Evolutionary conservation across 352 stramenopile genomes (phyloP), one percentile per base, ranked within the genome.

Genomic region (Albugo laibachii): DNA sequence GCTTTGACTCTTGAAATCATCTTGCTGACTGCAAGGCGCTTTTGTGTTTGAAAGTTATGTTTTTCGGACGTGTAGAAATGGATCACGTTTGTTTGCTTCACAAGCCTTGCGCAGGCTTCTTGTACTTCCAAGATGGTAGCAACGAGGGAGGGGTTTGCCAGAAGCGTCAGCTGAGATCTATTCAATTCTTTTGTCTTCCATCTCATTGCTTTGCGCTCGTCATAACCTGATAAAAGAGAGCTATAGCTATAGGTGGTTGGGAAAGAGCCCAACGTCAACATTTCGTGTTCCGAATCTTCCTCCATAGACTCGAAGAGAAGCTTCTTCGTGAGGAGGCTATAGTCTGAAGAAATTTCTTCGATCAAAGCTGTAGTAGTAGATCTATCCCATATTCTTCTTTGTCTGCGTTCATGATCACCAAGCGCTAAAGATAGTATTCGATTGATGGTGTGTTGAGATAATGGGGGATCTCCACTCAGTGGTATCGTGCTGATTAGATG

Each of bases 321-420:
- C 27, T 82, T 73, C 76, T 97, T 97, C 83, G 96, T 95, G 18
- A 83, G 82, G 27, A 83, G 68, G 63, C 92, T 85, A 59, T 95
- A 96, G 50, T 92, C 78, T 4, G 67, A 56, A 54, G 92, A 93
- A 24, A 95, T 80, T 62, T 97, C 83, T 47, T 92, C 66, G 1
- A 96, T 49, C 0, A 96, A 49, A 11, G 48, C 21, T 16, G 73
- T 84, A 0, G 77, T 87, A 11, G 59, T 57, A 5, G 15, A 16
- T 37, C 41, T 2, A 39, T 24, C 39, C n/a, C 15, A 24, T 6
- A 42, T 10, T 6, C 11, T 66, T 56, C 18, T 81, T 69, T 13
- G 59, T 53, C 6, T 65, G 57, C 1, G 85, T 63, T 12, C 57
- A 65, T 13, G 65, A 58, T 1, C 71, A 79, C 6, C 16, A 24